Evolutionary conservation across 352 stramenopile genomes (phyloP).

Genomic region (Plasmopara halstedii): DNA sequence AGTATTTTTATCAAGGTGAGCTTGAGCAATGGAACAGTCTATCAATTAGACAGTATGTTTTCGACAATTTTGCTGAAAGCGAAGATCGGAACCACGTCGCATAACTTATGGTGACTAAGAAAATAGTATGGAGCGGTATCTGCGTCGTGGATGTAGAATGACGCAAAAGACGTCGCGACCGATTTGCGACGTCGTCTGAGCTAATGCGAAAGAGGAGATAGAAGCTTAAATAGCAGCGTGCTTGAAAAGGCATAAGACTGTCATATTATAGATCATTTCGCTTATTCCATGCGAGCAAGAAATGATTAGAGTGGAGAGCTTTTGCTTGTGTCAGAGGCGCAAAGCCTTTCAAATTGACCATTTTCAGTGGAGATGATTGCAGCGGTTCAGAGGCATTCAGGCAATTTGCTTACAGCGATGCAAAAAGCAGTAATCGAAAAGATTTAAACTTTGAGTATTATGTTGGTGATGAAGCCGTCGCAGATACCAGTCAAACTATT

Average conservation of each 20-base stretch:
- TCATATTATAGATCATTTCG: no score
- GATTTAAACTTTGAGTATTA: constrained; percentile 32
- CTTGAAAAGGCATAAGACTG: no score
- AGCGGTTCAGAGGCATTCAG: no score
- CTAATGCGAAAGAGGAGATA: neutral
- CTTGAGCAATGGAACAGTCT: constrained; percentile 13
- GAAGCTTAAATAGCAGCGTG: constrained; percentile 4
- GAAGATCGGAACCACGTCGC: neutral
- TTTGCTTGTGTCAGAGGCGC: no score
- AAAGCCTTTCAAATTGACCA: no score
- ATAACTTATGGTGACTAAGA: constrained; percentile 35
- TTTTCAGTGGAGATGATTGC: no score
- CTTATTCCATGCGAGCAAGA: no score
- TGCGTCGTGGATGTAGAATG: constrained; percentile 31
- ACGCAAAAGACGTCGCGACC: constrained; percentile 25
- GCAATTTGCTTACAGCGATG: no score
- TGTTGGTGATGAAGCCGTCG: constrained; percentile 20
- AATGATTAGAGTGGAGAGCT: no score
- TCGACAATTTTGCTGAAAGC: constrained; percentile 16
- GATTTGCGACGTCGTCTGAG: constrained; percentile 31
- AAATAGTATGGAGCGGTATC: constrained; percentile 14
- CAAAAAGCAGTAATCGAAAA: constrained; percentile 23
- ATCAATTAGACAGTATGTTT: constrained; percentile 27
- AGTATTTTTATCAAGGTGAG: constrained; percentile 17
- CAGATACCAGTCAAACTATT: neutral